A percentile compares a stretch with the other conserved stretches of the same genome.
Evolutionary conservation across 1,284 basidiomycete genomes (phyloP).

Genomic region (Volvariella surrecta): DNA sequence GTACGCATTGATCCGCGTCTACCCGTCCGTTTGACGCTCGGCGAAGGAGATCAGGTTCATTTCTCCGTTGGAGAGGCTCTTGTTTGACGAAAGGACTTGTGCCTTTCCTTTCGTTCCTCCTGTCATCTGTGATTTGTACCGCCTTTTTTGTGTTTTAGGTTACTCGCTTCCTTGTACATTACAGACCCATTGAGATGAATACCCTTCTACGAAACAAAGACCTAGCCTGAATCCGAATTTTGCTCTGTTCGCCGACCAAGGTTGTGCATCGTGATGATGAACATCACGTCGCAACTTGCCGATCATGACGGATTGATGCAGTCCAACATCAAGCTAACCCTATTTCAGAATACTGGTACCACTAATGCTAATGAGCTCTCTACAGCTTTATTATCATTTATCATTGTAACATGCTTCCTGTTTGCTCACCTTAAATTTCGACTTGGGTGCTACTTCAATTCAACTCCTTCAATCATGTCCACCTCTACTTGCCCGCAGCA

Average conservation of each 20-base stretch:
- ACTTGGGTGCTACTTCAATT: background rate
- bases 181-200: too few relatives aligned
- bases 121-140: background rate
- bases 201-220: too few relatives aligned
- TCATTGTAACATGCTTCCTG: background rate
- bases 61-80: slow-evolving; percentile 65
- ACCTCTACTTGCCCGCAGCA: background rate
- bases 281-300: too few relatives aligned
- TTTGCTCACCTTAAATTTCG: background rate
- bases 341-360: too few relatives aligned
- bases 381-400: background rate
- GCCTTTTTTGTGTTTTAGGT: slow-evolving; percentile 3
- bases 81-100: slow-evolving; percentile 18
- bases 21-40: slow-evolving; percentile 65
- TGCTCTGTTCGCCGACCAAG: too few relatives aligned
- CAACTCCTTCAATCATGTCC: background rate
- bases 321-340: too few relatives aligned
- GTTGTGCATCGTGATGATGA: too few relatives aligned
- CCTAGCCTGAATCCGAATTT: too few relatives aligned
- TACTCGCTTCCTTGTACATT: background rate
- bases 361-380: background rate
- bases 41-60: slow-evolving; percentile 73
- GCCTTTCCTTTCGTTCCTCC: background rate
- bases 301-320: too few relatives aligned
- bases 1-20: slow-evolving; percentile 72